Evolutionary conservation across 495 filamentous ascomycete genomes (phyloP), one percentile per base, ranked within the genome.

Genomic region (Astrothelium subdiscretum): DNA sequence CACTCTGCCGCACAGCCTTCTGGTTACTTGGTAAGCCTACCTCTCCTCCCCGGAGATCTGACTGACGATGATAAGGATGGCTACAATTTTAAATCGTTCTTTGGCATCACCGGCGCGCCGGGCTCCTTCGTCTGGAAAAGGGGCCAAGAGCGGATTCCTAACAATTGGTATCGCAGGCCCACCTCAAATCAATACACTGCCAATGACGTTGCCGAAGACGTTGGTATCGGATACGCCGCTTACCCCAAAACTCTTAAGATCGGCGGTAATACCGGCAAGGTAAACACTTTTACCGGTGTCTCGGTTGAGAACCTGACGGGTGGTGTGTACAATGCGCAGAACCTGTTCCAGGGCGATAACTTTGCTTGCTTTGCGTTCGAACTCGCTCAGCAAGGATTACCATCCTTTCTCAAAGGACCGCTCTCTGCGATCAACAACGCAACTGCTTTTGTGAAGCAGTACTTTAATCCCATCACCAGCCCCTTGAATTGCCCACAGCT

Each of bases 121-220:
- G 58, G 57, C 61, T 62, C 66, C 24, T 62, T 69, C 58, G 64
- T 31, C 15, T 66, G 58, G 38, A 60, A 62, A 6, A 27, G 18
- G 24, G 70, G 70, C 18, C 43, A 66, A 18, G 70, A 72, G 60
- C 52, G 61, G 22, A 69, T 71, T 31, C 82, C 83, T 0, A 74
- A 81, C 24, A 86, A 85, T 63, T 85, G 81, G 82, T 84, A 84
- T 69, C 78, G 77, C 40, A 75, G 79, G 3, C 40, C 75, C n/a
- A 62, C 68, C 5, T 64, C 76, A 8, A 77, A 79, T 35, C 32
- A 74, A 27, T 77, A 81, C 60, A 69, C 70, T 0, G 64, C 77
- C 58, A 65, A 62, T 4, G 78, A 69, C 66, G 63, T 76, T 12
- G 71, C 79, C 44, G 72, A 72, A 6, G 76, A 80, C 38, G 58